Evolutionary conservation across 2,329 filamentous ascomycete genomes (phyloP), one percentile per base, ranked within the genome.

Genomic region (Fusarium verrucosum): DNA sequence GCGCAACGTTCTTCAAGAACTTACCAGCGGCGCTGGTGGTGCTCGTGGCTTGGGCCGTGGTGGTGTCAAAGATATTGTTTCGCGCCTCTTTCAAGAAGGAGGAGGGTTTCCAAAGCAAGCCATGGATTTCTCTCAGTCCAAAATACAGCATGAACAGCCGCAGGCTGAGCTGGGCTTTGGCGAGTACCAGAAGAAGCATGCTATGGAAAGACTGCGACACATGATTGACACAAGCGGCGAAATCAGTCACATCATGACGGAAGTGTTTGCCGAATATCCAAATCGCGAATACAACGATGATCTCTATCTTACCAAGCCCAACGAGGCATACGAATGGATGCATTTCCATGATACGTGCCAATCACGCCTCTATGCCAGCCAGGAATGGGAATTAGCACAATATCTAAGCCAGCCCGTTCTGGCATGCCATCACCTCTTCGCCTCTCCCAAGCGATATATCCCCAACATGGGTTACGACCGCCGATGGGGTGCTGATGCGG

Each of bases 251-350:
- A 89, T 96, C 70, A 83, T 94, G 73, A 89, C 87, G 17, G 91
- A 98, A 62, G 89, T 96, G 70, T 97, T 97, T 73, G 83, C 90
- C 20, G 86, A 91, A 66, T 99, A 97, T 75, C 93, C 94, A 0
- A 88, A 87, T 37, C 91, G 93, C 69, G 89, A 93, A 19, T 99
- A 91, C 77, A 96, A 97, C 79, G 95, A 99, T 75, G 95, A 99
- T 76, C 90, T 89, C 1, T 90, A 92, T 68, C 87, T 99, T 28
- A 91, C 89, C 30, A 99, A 99, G 74, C 96, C 96, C 0, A 88
- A 90, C 66, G 81, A 85, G 75, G 92, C 92, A 1, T 96, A 97
- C 76, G 94, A 97, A 72, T 99, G 95, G 95, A 85, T 99, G 52
- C 84, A 96, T 75, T 98, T 99, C 77, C 92, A 97, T 76, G 95